phyloP scores from a whole-genome alignment of 257 asterid genomes.

The Gentiana dahurica region DNA sequence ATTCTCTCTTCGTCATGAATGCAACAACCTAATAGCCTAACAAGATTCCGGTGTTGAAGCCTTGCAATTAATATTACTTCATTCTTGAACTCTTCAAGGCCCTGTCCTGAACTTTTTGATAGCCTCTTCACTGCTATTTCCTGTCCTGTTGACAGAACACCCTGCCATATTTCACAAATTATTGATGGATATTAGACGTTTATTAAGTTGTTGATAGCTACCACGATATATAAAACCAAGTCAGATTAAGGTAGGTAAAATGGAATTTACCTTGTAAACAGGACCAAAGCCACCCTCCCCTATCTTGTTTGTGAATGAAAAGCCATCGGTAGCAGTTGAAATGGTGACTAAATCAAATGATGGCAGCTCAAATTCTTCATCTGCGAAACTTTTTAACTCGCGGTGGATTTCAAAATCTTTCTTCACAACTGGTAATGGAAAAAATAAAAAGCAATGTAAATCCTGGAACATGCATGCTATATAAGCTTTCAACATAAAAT shows the following conservation, averaged over 20 bases:
- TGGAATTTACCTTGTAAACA: constrained; percentile 23
- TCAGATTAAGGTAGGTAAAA: too few species aligned
- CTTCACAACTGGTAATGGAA: neutral
- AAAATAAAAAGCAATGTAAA: neutral
- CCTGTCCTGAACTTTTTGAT: constrained; percentile 21
- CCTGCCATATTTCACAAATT: constrained; percentile 1
- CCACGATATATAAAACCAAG: too few species aligned
- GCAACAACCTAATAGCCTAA: constrained; percentile 20
- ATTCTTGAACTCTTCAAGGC: constrained; percentile 21
- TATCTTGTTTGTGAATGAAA: constrained; percentile 20
- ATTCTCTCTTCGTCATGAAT: constrained; percentile 18
- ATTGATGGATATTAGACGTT: neutral
- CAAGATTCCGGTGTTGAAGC: constrained; percentile 22
- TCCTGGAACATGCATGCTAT: too few species aligned
- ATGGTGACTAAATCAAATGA: constrained; percentile 23
- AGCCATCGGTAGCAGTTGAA: constrained; percentile 27
- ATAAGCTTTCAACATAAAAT: too few species aligned
- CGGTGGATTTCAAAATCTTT: neutral
- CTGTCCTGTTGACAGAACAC: constrained; percentile 11
- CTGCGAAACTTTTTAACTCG: constrained; percentile 9
- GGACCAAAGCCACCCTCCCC: constrained; percentile 52
- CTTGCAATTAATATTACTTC: constrained; percentile 19
- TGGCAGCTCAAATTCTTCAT: constrained; percentile 31
- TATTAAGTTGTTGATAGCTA: neutral
- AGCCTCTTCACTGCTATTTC: constrained; percentile 21